Base-by-base conservation (phyloP, 169 alveolate genomes). In the Eimeria maxima region DNA sequence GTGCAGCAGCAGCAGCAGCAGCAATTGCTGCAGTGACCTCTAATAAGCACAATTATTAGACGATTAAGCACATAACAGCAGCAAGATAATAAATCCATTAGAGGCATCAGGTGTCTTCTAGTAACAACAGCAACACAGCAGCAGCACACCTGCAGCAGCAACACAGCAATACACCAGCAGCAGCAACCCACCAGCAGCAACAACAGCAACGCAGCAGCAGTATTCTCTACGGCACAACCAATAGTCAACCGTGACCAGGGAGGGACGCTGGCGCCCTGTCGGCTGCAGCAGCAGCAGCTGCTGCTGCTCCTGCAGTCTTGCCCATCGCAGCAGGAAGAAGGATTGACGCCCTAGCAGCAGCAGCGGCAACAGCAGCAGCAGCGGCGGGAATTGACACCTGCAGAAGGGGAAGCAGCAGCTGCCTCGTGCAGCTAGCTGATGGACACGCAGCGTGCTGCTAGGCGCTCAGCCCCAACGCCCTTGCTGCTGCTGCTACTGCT, bases 401-500 rank as follows among this genome's bases (percentile, higher is more conserved):
- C 90, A 45, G 71, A 53, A 47, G 67, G 4, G 50, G 50, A 18
- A 81, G 71, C 90, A 45, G 67, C 90, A 50, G 67, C 90, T 44
- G 90, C 67, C 73, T 45, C 29, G 63, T 24, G 57, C 87, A 29
- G 53, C 87, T 24, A 27, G 14, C 87, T 76, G 33, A 76, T 76
- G 87, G 87, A 33, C 60, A 14, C 57, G 38, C 87, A 20, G 53
- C 38, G 80, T n/a, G 80, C 80, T 69, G 38, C 44, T 27, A 16
- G 80, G 45, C 24, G 80, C 80, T n/a, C 24, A 69, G 45, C 80
- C 44, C 27, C 45, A n/a, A n/a, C 47, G 45, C 80, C 80, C 11
- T n/a, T 76, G 53, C 57, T 76, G 87, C 87, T 76, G 87, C 87
- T 76, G 87, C 60, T 38, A 63, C 87, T 76, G 87, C 87, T 53